These are phyloP conservation scores for Ogataea allantospora DNA, from an alignment of 805 yeast species.

Conservation along the genomic window DNA sequence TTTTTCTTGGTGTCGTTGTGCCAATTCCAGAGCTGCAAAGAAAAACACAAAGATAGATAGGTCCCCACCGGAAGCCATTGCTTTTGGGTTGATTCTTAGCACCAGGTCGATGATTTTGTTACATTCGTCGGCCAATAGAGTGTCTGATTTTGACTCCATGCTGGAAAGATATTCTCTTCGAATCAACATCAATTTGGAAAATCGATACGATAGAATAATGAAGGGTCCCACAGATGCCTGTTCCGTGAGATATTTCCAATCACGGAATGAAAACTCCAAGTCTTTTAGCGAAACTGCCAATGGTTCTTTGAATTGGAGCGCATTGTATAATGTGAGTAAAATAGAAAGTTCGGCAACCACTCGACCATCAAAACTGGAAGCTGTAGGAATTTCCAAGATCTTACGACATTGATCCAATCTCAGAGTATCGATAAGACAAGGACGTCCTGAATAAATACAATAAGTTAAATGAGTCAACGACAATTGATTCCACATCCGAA, in stretches of 20 bases:
- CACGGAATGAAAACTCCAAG: slow-evolving; percentile 21
- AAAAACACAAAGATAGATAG: slow-evolving; percentile 12
- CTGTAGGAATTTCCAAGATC: slow-evolving; percentile 54
- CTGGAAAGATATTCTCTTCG: slow-evolving; percentile 23
- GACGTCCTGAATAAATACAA: slow-evolving; percentile 65
- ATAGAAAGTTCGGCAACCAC: slow-evolving; percentile 71
- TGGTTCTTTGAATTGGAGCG: slow-evolving; percentile 41
- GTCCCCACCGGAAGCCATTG: slow-evolving; percentile 13
- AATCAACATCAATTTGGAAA: slow-evolving; percentile 25
- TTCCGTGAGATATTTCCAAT: slow-evolving; percentile 29
- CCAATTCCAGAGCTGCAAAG: slow-evolving; percentile 13
- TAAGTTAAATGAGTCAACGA: slow-evolving; percentile 60
- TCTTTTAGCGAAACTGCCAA: slow-evolving; percentile 24
- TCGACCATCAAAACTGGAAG: slow-evolving; percentile 72
- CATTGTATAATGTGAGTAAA: slow-evolving; percentile 57
- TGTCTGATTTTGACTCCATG: slow-evolving; percentile 2
- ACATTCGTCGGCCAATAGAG: slow-evolving; percentile 11
- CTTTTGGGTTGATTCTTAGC: not conserved
- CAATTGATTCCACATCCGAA: slow-evolving; percentile 69
- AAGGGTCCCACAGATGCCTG: slow-evolving; percentile 19
- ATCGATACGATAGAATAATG: slow-evolving; percentile 20
- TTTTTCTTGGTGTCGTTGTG: slow-evolving; percentile 4
- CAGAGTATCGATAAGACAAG: slow-evolving; percentile 61
- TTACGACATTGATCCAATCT: slow-evolving; percentile 58
- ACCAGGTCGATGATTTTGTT: slow-evolving; percentile 6